Conservation (phyloP, 2,329 filamentous ascomycete species). For the Neofusicoccum sp. region DNA sequence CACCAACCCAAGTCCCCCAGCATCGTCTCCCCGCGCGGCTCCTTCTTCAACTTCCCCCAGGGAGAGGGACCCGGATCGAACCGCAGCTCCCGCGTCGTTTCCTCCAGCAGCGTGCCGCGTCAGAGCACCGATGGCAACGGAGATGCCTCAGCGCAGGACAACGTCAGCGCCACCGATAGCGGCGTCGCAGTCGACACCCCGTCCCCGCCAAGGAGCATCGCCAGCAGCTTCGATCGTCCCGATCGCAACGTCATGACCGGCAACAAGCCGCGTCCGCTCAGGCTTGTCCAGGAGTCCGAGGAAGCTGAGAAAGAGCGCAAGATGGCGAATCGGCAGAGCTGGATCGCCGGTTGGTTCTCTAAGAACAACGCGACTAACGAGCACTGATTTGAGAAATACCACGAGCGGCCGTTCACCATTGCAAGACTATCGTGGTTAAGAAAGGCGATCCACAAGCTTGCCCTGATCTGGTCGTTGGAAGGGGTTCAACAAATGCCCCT, state of each 20-base stretch:
- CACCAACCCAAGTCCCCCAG: slow-evolving; percentile 48
- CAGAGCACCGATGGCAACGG: slow-evolving; percentile 34
- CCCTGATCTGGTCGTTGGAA: neutral
- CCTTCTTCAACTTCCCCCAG: slow-evolving; percentile 53
- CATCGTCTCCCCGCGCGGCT: slow-evolving; percentile 39
- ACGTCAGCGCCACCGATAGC: slow-evolving; percentile 34
- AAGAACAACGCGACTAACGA: neutral
- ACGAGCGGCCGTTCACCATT: neutral
- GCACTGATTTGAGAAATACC: neutral
- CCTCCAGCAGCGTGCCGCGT: slow-evolving; percentile 46
- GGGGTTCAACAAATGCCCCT: neutral
- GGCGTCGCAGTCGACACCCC: slow-evolving; percentile 40
- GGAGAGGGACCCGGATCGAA: slow-evolving; percentile 42
- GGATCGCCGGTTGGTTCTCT: slow-evolving; percentile 30
- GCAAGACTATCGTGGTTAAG: neutral
- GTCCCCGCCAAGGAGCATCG: slow-evolving; percentile 60
- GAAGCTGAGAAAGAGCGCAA: slow-evolving; percentile 45
- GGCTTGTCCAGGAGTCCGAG: slow-evolving; percentile 77
- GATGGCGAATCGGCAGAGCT: slow-evolving; percentile 48
- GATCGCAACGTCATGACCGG: slow-evolving; percentile 50
- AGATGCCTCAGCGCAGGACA: slow-evolving; percentile 28
- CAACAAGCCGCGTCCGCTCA: slow-evolving; percentile 78
- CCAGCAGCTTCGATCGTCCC: slow-evolving; percentile 34
- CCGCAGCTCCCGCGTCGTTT: slow-evolving; percentile 56
- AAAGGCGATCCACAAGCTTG: slow-evolving; percentile 5